A percentile compares a stretch with the other conserved stretches of the same genome.
Conservation (phyloP, 148 eudicot species). For the Hydrangea macrophylla region DNA sequence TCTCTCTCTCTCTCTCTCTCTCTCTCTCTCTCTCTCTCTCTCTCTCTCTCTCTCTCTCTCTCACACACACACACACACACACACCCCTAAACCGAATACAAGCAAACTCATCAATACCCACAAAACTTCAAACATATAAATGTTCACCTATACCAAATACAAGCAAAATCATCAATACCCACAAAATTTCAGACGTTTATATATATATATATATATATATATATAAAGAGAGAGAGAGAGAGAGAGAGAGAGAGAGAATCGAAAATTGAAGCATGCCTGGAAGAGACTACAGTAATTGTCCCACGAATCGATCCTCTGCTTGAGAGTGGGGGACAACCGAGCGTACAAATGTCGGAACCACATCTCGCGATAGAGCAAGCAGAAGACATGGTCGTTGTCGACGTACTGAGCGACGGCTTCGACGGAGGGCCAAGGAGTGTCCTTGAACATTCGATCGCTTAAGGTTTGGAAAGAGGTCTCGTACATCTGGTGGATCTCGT, state of each 20-base stretch:
- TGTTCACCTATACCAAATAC: too few relatives aligned
- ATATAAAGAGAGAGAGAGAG: too few relatives aligned
- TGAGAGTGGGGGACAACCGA: conserved; percentile 54
- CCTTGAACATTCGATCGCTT: conserved; percentile 82
- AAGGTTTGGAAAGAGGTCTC: conserved; percentile 81
- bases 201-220: not conserved
- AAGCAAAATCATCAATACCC: not conserved
- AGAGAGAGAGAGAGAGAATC: too few relatives aligned
- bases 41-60: too few relatives aligned
- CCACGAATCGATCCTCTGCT: conserved; percentile 81
- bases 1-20: too few relatives aligned
- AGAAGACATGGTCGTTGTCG: conserved; percentile 92
- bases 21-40: too few relatives aligned
- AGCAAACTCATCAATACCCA: not conserved
- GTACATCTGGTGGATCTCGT: conserved; percentile 98
- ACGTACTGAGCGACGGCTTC: conserved; percentile 79
- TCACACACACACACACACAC: not conserved
- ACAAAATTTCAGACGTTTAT: too few relatives aligned
- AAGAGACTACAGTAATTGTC: conserved; percentile 82
- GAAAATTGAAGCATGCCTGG: conserved; percentile 26
- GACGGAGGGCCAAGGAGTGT: conserved; percentile 87
- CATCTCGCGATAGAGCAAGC: conserved; percentile 89
- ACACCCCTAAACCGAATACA: not conserved
- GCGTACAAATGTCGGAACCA: conserved; percentile 96
- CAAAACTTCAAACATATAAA: not conserved